Evolutionary conservation across 1,139 yeast species (phyloP).

Genomic region (Saccharomycopsis crataegensis): DNA sequence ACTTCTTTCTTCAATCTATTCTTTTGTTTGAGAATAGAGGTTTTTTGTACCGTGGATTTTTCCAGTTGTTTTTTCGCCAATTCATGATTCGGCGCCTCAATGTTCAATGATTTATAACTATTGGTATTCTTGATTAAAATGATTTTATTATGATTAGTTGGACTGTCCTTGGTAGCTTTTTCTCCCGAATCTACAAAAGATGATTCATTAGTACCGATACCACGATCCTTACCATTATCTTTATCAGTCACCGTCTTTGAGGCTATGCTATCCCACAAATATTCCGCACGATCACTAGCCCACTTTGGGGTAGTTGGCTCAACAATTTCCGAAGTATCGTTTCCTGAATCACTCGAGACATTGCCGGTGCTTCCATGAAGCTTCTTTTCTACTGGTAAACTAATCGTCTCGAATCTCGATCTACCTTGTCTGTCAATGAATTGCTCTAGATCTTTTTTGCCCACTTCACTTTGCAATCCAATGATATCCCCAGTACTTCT

Average conservation of each 20-base stretch:
- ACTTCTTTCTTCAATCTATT: not conserved
- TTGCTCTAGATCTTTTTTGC: not conserved
- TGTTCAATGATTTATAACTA: slow-evolving; percentile 10
- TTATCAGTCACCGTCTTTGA: not conserved
- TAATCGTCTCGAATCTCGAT: slow-evolving; percentile 14
- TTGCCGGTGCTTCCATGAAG: no score
- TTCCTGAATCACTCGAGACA: no score
- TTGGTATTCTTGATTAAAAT: slow-evolving; percentile 17
- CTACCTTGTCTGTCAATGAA: not conserved
- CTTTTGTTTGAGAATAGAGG: not conserved
- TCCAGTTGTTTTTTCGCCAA: no score
- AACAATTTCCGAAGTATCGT: no score
- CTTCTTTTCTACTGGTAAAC: slow-evolving; percentile 11
- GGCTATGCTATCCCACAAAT: not conserved
- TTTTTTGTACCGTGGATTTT: no score
- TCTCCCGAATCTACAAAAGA: not conserved
- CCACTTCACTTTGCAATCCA: no score
- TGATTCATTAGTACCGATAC: not conserved
- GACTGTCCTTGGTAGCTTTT: not conserved
- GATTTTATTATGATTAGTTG: slow-evolving; percentile 5
- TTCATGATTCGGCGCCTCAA: not conserved
- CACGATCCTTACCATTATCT: not conserved
- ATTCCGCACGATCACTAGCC: no score
- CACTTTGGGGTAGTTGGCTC: no score
- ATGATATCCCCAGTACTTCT: not conserved